Conservation (phyloP, 1,139 yeast species). For the Scheffersomyces parashehatae region DNA sequence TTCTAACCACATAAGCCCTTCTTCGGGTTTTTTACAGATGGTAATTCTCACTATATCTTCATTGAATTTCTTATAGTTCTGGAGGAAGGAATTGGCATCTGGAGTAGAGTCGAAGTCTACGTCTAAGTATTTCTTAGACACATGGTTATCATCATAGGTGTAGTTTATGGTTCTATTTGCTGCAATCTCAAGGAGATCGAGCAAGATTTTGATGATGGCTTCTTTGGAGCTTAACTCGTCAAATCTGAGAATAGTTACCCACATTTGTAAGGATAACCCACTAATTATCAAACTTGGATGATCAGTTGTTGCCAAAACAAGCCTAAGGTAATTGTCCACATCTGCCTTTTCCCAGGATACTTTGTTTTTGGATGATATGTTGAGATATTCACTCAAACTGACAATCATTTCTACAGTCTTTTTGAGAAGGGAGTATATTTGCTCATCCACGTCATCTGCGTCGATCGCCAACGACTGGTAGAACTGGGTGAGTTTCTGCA, state of each 20-base stretch:
- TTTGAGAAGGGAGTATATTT: conserved; percentile 73
- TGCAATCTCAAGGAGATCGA: conserved; percentile 71
- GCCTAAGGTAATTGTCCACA: conserved; percentile 61
- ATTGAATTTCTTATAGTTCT: conserved; percentile 77
- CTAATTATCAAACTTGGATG: conserved; percentile 89
- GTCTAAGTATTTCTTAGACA: conserved; percentile 65
- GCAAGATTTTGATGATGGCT: conserved; percentile 54
- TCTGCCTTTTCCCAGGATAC: conserved; percentile 55
- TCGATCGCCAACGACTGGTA: conserved; percentile 64
- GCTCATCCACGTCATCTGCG: conserved; percentile 78
- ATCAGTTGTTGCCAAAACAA: conserved; percentile 77
- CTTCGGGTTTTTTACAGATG: conserved; percentile 82
- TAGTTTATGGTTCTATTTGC: conserved; percentile 80
- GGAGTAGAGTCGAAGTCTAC: conserved; percentile 87
- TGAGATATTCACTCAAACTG: conserved; percentile 77
- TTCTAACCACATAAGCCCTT: conserved; percentile 81
- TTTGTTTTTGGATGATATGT: conserved; percentile 41
- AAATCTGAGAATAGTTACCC: conserved; percentile 87
- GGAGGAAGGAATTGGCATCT: conserved; percentile 75
- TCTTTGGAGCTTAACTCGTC: conserved; percentile 64
- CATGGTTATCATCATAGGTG: conserved; percentile 61
- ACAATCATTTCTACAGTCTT: conserved; percentile 94
- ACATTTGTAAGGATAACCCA: conserved; percentile 87
- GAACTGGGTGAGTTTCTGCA: conserved; percentile 63
- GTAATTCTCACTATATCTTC: conserved; percentile 90